These are phyloP conservation scores for Fusarium torulosum DNA, from an alignment of 2,329 filamentous ascomycete species.

Conservation along the genomic window DNA sequence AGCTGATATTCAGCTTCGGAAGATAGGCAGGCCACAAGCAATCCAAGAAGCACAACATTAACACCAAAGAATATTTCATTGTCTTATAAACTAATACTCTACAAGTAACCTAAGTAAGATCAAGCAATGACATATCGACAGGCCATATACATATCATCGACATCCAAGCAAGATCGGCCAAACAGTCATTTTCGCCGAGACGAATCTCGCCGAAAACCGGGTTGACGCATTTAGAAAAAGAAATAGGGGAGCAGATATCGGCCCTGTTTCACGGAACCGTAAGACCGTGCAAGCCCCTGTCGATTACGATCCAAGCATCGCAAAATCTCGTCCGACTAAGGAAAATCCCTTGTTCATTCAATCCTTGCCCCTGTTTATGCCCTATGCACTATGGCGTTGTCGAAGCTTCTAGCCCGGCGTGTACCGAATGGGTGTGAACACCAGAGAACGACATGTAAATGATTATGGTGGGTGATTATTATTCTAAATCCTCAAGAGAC, in stretches of 20 bases:
- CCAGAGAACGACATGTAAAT: not conserved
- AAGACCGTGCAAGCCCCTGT: slow-evolving; percentile 24
- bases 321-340: slow-evolving; percentile 13
- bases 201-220: slow-evolving; percentile 27
- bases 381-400: not conserved
- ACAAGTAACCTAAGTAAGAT: too few species aligned
- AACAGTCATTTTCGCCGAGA: not conserved
- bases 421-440: not conserved
- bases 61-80: too few species aligned
- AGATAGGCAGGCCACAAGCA: too few species aligned
- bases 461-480: not conserved
- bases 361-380: slow-evolving; percentile 7
- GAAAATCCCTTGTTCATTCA: not conserved
- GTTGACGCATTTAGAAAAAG: slow-evolving; percentile 13
- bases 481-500: not conserved
- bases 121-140: too few species aligned
- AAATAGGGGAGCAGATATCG: slow-evolving; percentile 29
- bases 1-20: too few species aligned
- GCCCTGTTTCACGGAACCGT: slow-evolving; percentile 32
- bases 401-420: slow-evolving; percentile 16
- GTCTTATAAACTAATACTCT: too few species aligned
- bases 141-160: not conserved
- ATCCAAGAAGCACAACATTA: too few species aligned
- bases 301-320: slow-evolving; percentile 17
- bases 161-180: not conserved